Evolutionary conservation across 106 monocot species (phyloP), one percentile per base, ranked within the genome.

Genomic region (Apostasia ramifera): DNA sequence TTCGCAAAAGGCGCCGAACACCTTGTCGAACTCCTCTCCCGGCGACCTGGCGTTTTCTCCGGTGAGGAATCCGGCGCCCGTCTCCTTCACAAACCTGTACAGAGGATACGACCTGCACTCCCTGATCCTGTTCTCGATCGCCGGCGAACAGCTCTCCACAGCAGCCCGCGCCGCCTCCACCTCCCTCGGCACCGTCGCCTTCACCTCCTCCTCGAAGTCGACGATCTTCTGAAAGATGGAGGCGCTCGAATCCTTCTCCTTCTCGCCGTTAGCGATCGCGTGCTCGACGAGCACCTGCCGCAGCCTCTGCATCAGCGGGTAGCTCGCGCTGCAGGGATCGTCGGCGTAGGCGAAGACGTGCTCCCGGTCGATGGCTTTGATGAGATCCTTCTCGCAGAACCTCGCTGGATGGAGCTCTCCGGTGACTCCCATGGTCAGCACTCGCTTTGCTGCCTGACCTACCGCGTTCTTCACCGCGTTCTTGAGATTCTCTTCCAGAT

Each of bases 361-460:
- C 71, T 83, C 83, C 2, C 62, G 37, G 11, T 83, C 76, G 11
- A 83, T 54, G 39, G 73, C 79, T 15, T 66, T 76, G 71, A 83
- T 60, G 44, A 83, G 54, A 40, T 83, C 83, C 72, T 79, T 83
- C 76, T 83, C 79, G 69, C 83, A 83, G 60, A 82, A 82, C 63
- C 82, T 53, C 2, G 78, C 56, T 0, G 82, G 78, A 66, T 82
- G 82, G 37, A 82, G 82, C 70, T 82, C 74, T 6, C 82, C 82
- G 26, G 69, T 74, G 44, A 50, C 59, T 0, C 72, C 76, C 53
- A 68, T 66, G 5, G 83, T 79, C 11, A 83, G 69, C 5, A 80
- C 73, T 46, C 67, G 63, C 76, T 83, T 83, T 10, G 83, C 72
- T 12, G 58, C 79, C 48, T 79, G 79, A 59, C 65, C 69, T 64